Evolutionary conservation across 495 filamentous ascomycete species (phyloP).

Genomic region (Articulospora tetracladia): DNA sequence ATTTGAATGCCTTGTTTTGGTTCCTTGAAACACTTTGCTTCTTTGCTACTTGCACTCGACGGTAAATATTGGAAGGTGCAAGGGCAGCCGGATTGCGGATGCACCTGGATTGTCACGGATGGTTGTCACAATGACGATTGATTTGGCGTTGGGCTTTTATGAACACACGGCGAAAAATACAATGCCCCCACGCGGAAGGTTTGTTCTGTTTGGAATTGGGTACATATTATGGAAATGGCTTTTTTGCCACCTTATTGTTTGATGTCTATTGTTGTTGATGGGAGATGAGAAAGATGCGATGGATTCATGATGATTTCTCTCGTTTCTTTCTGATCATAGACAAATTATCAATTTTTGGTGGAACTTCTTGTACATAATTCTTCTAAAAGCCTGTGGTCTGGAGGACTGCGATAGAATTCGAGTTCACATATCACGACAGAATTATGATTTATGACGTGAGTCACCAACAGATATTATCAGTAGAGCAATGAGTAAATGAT

Average conservation of each 20-base stretch:
- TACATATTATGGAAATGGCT: conserved; percentile 15
- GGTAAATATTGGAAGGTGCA: background rate
- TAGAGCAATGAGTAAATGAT: too few relatives aligned
- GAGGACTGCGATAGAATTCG: background rate
- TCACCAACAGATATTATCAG: too few relatives aligned
- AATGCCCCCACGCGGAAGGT: background rate
- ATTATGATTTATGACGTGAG: too few relatives aligned
- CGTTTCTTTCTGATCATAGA: background rate
- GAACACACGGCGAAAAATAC: background rate
- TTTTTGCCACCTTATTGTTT: conserved; percentile 6
- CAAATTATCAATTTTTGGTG: background rate
- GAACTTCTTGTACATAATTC: conserved; percentile 13
- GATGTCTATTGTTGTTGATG: conserved; percentile 3
- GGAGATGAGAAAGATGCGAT: background rate
- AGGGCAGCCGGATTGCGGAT: background rate
- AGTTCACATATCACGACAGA: background rate
- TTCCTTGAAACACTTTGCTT: background rate
- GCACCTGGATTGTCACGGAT: background rate
- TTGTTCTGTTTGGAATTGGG: conserved; percentile 3
- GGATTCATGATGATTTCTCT: background rate
- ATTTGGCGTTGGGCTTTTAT: conserved; percentile 1
- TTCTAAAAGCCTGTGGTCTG: background rate
- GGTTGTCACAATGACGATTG: background rate
- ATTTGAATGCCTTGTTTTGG: background rate
- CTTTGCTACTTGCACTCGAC: background rate